phyloP scores from a whole-genome alignment of 441 rosid genomes.

The Erodium trifolium region DNA sequence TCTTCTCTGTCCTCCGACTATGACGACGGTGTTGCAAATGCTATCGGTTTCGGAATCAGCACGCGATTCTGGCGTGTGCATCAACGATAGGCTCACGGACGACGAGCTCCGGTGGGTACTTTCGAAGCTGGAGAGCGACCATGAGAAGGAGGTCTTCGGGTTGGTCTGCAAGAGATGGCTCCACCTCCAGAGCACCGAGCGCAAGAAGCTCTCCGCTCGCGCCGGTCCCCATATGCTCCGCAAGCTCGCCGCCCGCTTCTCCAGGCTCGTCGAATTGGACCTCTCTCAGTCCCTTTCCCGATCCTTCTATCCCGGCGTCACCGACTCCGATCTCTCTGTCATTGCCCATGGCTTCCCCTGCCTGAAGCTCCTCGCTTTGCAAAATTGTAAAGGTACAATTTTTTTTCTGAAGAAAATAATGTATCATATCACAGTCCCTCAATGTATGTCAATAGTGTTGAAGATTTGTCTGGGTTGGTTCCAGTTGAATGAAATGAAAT shows the following conservation, averaged over 20 bases:
- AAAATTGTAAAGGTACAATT: constrained; percentile 64
- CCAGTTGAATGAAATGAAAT: background rate
- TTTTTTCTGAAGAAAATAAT: background rate
- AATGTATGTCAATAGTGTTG: background rate
- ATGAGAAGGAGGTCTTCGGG: constrained; percentile 75
- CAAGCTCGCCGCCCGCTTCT: constrained; percentile 72
- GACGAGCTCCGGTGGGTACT: constrained; percentile 68
- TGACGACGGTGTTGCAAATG: background rate
- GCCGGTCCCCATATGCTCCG: constrained; percentile 88
- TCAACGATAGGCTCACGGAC: constrained; percentile 66
- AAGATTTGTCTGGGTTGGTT: background rate
- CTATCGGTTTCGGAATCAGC: background rate
- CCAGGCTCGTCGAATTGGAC: constrained; percentile 60
- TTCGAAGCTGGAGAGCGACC: constrained; percentile 51
- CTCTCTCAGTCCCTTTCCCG: constrained; percentile 84
- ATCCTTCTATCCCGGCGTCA: constrained; percentile 83
- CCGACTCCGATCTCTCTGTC: constrained; percentile 75
- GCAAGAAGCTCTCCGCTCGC: constrained; percentile 77
- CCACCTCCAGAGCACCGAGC: constrained; percentile 70
- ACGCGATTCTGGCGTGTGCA: constrained; percentile 21
- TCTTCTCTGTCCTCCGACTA: background rate
- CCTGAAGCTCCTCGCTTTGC: constrained; percentile 51
- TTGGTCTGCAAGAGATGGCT: constrained; percentile 94
- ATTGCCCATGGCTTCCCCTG: constrained; percentile 60
- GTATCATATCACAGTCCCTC: background rate